Conservation (phyloP, 208 protist species). For the Spironucleus salmonicida region DNA sequence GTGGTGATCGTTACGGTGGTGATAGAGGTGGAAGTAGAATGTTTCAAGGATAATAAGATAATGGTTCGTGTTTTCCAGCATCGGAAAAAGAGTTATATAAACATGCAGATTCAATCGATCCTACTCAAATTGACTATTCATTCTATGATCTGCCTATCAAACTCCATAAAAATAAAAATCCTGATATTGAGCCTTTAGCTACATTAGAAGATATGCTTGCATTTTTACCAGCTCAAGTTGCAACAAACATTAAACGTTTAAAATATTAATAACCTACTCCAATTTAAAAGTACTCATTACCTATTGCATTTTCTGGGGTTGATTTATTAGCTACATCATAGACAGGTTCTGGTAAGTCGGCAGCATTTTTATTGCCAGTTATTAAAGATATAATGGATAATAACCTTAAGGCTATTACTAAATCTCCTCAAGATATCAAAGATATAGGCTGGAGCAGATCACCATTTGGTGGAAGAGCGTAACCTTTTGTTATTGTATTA, state of each 20-base stretch:
- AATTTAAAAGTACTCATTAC: slow-evolving; percentile 39
- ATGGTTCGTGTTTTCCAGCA: too few species aligned
- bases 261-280: slow-evolving; percentile 34
- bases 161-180: background rate
- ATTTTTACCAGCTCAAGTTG: background rate
- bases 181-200: background rate
- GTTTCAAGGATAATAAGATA: too few species aligned
- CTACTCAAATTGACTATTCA: background rate
- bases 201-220: background rate
- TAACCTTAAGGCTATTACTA: background rate
- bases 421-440: too few species aligned
- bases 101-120: background rate
- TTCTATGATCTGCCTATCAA: background rate
- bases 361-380: slow-evolving; percentile 23
- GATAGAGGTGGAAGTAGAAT: too few species aligned
- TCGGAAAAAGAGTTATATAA: too few species aligned
- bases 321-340: slow-evolving; percentile 35
- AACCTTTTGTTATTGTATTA: slow-evolving; percentile 65
- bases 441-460: too few species aligned
- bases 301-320: background rate
- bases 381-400: background rate
- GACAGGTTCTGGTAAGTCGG: slow-evolving; percentile 39
- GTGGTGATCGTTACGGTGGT: too few species aligned
- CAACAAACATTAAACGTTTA: background rate
- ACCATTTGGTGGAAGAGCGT: too few species aligned